These are phyloP conservation scores for Termitomyces sp. DNA, from an alignment of 768 basidiomycete species.

Conservation along the genomic window DNA sequence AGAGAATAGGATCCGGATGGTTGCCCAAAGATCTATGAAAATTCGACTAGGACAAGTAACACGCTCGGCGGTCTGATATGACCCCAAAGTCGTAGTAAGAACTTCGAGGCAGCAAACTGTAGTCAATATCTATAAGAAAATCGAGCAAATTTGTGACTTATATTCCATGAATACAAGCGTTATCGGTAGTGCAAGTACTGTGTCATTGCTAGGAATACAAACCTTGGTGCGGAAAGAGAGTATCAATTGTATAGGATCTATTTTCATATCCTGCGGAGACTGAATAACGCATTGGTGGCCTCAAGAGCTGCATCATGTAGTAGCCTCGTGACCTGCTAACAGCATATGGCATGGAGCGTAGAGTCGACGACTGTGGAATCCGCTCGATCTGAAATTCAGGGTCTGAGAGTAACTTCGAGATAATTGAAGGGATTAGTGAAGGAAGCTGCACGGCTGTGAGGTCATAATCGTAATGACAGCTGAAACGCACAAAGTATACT, in stretches of 20 bases:
- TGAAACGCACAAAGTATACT: no score
- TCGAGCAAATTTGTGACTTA: slow-evolving; percentile 73
- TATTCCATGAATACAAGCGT: slow-evolving; percentile 32
- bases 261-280: slow-evolving; percentile 69
- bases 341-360: no score
- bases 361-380: slow-evolving; percentile 23
- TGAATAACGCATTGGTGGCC: slow-evolving; percentile 61
- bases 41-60: slow-evolving; percentile 51
- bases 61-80: slow-evolving; percentile 49
- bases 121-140: slow-evolving; percentile 75
- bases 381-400: slow-evolving; percentile 67
- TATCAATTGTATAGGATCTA: slow-evolving; percentile 61
- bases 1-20: slow-evolving; percentile 74
- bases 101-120: slow-evolving; percentile 43
- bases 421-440: no score
- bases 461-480: background rate
- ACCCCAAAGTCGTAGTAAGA: slow-evolving; percentile 67
- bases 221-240: slow-evolving; percentile 79
- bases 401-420: no score
- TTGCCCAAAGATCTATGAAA: slow-evolving; percentile 73
- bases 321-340: slow-evolving; percentile 23
- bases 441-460: slow-evolving; percentile 15
- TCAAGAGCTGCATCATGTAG: slow-evolving; percentile 44
- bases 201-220: no score
- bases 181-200: no score